Base-by-base conservation (phyloP, 1,284 basidiomycete genomes). In the Tylopilus orsonianus region DNA sequence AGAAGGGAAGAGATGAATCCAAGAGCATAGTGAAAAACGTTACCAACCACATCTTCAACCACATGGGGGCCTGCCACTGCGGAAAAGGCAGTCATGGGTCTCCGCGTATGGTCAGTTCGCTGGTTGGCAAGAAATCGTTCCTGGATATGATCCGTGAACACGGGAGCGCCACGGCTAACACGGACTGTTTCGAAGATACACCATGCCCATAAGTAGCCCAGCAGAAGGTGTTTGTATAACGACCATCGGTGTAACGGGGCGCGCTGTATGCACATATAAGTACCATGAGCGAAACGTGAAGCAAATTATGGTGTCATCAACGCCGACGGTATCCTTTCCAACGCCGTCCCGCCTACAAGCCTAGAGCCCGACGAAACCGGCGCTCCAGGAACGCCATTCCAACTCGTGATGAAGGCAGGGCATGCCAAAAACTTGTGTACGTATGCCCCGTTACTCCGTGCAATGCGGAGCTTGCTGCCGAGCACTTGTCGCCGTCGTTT, bases 141-240 rank as follows among this genome's bases (percentile, higher is more conserved):
- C 58, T 56, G 36, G 33, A 12, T 34, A 40, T 56, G 52, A 53
- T 63, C 58, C 62, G 48, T 61, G 43, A 10, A 16, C 16, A 41
- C 38, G 32, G 41, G 26, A 18, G 36, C 30, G 18, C 48, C 38
- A 45, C 35, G 22, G 32, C 26, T 35, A 22, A 41, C 12, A 26
- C 19, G n/a, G 30, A 22, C 24, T 36, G 37, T 38, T 41, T 36
- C 43, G 35, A 41, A 37, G 39, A 36, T 39, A 38, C 36, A 38
- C 8, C 26, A 37, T 37, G 22, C 35, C 42, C 27, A 30, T 43
- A 32, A 38, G 23, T 33, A 4, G 29, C 1, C 48, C 37, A 20
- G 18, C 20, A 9, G 41, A 56, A 37, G 33, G 23, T 32, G n/a
- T n/a, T 10, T 20, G 30, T 26, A 34, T 8, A 30, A 20, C 26